A percentile compares a stretch with the other conserved stretches of the same genome.
Evolutionary conservation across 805 yeast species (phyloP).

Genomic region (Naumovozyma dairenensis): DNA sequence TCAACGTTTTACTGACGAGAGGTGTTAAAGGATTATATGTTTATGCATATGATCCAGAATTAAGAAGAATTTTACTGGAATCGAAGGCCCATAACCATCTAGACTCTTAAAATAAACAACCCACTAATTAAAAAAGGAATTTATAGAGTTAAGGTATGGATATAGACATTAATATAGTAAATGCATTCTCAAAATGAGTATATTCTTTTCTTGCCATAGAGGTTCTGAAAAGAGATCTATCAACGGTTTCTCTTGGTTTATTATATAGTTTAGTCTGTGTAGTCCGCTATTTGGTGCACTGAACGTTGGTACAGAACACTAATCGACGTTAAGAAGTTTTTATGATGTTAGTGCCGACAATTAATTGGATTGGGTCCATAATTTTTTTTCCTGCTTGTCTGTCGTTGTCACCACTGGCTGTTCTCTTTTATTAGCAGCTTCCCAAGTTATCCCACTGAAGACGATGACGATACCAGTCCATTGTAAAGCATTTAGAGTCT

Average conservation of each 20-base stretch:
- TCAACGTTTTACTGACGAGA: constrained; percentile 37
- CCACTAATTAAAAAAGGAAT: no score
- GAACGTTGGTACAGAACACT: neutral
- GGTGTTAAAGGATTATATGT: constrained; percentile 37
- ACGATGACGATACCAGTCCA: constrained; percentile 76
- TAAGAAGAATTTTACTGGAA: constrained; percentile 28
- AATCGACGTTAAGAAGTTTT: neutral
- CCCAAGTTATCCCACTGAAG: constrained; percentile 77
- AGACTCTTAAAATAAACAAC: no score
- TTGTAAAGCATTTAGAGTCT: constrained; percentile 49
- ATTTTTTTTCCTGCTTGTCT: constrained; percentile 1
- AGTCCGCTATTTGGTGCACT: no score
- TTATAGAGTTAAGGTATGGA: no score
- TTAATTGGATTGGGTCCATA: neutral
- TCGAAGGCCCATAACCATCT: no score
- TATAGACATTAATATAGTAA: no score
- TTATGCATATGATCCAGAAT: constrained; percentile 34
- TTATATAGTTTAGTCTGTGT: no score
- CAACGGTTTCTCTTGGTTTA: no score
- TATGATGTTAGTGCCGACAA: neutral
- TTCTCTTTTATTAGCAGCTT: constrained; percentile 44
- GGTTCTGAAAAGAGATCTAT: no score
- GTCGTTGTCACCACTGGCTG: neutral
- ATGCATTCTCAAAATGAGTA: no score
- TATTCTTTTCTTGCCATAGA: no score